Evolutionary conservation across 2,329 filamentous ascomycete genomes (phyloP), one percentile per base, ranked within the genome.

Genomic region (Mycosphaerella arachidis): DNA sequence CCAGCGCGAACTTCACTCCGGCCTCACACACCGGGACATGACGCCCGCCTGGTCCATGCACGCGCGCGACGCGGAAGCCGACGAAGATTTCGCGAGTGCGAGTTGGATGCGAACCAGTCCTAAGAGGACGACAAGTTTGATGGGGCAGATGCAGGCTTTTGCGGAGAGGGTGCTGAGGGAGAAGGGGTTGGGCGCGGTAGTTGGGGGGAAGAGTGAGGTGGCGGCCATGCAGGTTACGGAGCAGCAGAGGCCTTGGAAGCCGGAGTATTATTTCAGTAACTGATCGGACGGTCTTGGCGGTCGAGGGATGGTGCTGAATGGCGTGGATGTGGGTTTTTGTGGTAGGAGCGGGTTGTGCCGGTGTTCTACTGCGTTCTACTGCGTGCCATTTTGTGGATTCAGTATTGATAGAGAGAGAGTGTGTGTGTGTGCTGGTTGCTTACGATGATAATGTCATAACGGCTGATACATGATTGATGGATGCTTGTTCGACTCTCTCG

Each of bases 221-320:
- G 24, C 24, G 24, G 24, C 24, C 24, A 24, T 24, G 58, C 37
- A 48, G 62, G 57, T 18, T 54, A 56, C 29, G 66, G 60, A 29
- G 63, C 58, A 45, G 63, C 54, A 68, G 58, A 68, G 61, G 65
- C 67, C 67, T 53, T 65, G 62, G 60, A 69, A 61, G 57, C 64
- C 59, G 30, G 53, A 57, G 67, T 70, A 66, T 53, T 61, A 58
- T 56, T 63, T 63, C 37, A 59, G 55, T 35, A 29, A 20, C 6
- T 31, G 45, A 24, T 18, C 6, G 30, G 3, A 16, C 8, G 40
- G 16, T 43, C 40, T 37, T 16, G 35, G 24, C 30, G 45, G 12
- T 13, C 8, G 24, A 24, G 51, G 31, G 33, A 46, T 24, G 24
- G 24, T 24, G 24, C 24, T 24, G 24, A 24, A 24, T 24, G 24